Conservation (phyloP, 257 asterid species). For the Rubia yunnanensis region DNA sequence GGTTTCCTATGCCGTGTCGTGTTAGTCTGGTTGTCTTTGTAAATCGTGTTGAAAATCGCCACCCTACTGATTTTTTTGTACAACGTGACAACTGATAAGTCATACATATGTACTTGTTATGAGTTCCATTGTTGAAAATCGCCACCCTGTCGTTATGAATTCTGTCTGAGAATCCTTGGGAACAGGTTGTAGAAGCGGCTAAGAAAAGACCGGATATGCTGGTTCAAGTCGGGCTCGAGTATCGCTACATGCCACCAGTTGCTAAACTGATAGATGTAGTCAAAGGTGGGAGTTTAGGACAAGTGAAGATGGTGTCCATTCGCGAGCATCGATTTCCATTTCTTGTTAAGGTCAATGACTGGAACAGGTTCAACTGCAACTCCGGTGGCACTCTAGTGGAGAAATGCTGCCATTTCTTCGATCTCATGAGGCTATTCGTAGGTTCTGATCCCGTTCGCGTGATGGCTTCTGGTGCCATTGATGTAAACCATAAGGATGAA, state of each 20-base stretch:
- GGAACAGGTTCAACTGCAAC: slow-evolving; percentile 94
- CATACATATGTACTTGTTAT: too few relatives aligned
- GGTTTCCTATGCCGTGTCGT: too few relatives aligned
- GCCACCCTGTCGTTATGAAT: too few relatives aligned
- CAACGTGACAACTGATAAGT: too few relatives aligned
- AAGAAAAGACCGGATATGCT: slow-evolving; percentile 57
- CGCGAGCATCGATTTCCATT: slow-evolving; percentile 96
- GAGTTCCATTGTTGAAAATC: too few relatives aligned
- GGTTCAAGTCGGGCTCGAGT: slow-evolving; percentile 90
- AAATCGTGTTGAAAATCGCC: too few relatives aligned
- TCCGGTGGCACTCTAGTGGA: slow-evolving; percentile 92
- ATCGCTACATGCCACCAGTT: slow-evolving; percentile 95
- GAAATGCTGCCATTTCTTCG: slow-evolving; percentile 98
- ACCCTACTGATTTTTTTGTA: too few relatives aligned
- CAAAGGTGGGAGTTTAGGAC: slow-evolving; percentile 58
- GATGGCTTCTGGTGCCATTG: slow-evolving; percentile 94
- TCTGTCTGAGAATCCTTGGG: neutral
- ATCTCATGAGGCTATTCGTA: slow-evolving; percentile 82
- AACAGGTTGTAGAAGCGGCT: slow-evolving; percentile 72
- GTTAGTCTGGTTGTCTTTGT: neutral
- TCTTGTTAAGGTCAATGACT: slow-evolving; percentile 86
- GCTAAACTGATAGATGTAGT: slow-evolving; percentile 78
- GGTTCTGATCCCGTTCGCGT: slow-evolving; percentile 77
- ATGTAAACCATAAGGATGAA: slow-evolving; percentile 88
- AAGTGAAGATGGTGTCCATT: slow-evolving; percentile 78